Base-by-base conservation (phyloP, 83 land plant genomes). In the Diphasiastrum complanatum region DNA sequence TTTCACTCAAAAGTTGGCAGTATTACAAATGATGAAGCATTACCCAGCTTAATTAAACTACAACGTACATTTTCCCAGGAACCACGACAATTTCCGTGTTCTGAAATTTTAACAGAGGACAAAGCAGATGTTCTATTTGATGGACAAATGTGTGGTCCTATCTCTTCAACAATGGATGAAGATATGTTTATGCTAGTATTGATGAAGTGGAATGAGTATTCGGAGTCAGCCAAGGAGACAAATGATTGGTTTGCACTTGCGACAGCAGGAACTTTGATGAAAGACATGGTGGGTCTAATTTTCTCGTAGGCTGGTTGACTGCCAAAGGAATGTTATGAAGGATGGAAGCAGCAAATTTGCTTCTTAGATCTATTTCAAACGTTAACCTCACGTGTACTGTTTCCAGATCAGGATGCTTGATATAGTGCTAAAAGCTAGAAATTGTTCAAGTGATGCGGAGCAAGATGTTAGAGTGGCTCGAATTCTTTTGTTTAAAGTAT, bases 151-250 rank as follows among this genome's bases (percentile, higher is more conserved):
- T 95, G 99, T 78, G 97, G 93, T 11, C 87, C 87, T 45, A 76
- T 95, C 70, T 83, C 97, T 19, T 74, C 79, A 49, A 77, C 99
- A 31, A 83, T 95, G 85, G 84, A 86, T 61, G 93, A 95, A 52
- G 69, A 80, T 0, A 90, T 86, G 90, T 90, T 90, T 43, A 38
- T 33, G 33, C 58, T 86, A 26, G 99, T 86, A 16, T 63, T 81
- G 20, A 77, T 79, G 18, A 81, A 76, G 51, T 95, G 99, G 99
- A 83, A 76, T 27, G 16, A 70, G 34, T 75, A 79, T 66, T 80
- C 79, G 66, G 99, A 90, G 10, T 59, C 67, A 38, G 78, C 89
- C 50, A 89, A 95, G 64, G 74, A 67, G 58, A 79, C 86, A 43
- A 66, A 75, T 51, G 81, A 89, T 22, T 85, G 79, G 71, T 79